These are phyloP conservation scores for Fusarium drepaniforme DNA, from an alignment of 2,329 filamentous ascomycete species.

Conservation along the genomic window DNA sequence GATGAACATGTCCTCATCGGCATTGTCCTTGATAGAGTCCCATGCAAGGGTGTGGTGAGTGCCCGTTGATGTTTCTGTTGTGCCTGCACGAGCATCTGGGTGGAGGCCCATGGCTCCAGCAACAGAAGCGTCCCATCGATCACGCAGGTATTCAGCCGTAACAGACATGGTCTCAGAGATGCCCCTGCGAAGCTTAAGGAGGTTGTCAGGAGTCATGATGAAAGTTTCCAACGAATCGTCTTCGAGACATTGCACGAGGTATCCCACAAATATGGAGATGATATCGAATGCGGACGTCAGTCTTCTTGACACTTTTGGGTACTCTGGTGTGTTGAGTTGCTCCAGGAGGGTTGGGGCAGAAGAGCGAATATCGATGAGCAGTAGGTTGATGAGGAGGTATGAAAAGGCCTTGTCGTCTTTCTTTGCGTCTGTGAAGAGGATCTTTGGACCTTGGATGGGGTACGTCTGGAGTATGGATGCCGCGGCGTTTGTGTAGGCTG, in stretches of 20 bases:
- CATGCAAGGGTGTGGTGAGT: conserved; percentile 65
- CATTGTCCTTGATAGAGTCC: conserved; percentile 65
- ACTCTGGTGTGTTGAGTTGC: conserved; percentile 67
- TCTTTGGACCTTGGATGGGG: conserved; percentile 56
- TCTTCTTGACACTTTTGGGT: conserved; percentile 63
- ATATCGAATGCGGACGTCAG: conserved; percentile 73
- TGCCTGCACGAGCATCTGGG: conserved; percentile 63
- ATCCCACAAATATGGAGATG: conserved; percentile 70
- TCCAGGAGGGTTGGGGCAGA: conserved; percentile 71
- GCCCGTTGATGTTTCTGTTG: conserved; percentile 59
- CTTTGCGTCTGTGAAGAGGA: conserved; percentile 65
- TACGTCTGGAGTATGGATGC: conserved; percentile 69
- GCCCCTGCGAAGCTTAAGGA: conserved; percentile 71
- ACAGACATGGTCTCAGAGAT: conserved; percentile 74
- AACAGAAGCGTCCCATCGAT: conserved; percentile 77
- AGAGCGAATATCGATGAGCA: conserved; percentile 74
- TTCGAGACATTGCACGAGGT: conserved; percentile 67
- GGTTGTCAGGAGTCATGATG: conserved; percentile 66
- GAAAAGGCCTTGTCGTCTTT: conserved; percentile 65
- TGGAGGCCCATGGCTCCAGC: conserved; percentile 73
- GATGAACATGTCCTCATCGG: conserved; percentile 68
- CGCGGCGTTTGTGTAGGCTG: conserved; percentile 70
- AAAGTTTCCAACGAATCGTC: conserved; percentile 56
- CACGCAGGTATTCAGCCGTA: conserved; percentile 74
- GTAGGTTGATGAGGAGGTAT: conserved; percentile 73